Conservation (phyloP, 2,329 filamentous ascomycete species). For the Hymenoscyphus linearis region DNA sequence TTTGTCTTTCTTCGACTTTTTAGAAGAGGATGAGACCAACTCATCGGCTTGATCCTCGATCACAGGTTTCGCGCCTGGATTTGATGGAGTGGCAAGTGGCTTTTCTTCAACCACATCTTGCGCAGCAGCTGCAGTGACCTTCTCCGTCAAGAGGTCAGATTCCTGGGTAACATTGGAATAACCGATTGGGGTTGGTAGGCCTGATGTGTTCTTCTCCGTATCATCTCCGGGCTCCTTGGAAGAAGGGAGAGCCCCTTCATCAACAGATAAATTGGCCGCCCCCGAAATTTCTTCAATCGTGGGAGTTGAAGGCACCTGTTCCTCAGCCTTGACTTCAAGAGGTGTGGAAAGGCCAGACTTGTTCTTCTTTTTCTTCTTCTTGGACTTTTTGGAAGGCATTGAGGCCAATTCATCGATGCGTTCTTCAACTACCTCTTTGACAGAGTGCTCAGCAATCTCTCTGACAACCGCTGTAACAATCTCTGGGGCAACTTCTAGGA, state of each 20-base stretch:
- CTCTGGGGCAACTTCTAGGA: too few species aligned
- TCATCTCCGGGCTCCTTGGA: conserved; percentile 8
- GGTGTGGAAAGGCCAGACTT: conserved; percentile 15
- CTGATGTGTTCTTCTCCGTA: conserved; percentile 5
- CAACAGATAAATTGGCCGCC: background rate
- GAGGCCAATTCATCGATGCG: background rate
- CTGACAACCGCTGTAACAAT: too few species aligned
- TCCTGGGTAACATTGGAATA: background rate
- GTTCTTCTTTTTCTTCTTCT: conserved; percentile 11
- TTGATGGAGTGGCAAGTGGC: background rate
- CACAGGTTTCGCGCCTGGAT: background rate
- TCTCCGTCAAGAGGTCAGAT: background rate
- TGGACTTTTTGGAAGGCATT: conserved; percentile 4
- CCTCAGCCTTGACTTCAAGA: background rate
- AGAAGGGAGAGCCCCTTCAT: background rate
- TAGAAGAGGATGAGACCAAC: conserved; percentile 4
- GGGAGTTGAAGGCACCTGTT: background rate
- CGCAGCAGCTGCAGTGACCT: background rate
- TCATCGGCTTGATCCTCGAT: conserved; percentile 1
- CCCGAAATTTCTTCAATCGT: background rate
- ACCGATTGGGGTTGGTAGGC: background rate
- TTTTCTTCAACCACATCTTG: background rate
- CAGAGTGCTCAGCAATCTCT: too few species aligned
- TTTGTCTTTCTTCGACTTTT: conserved; percentile 30
- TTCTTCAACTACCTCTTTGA: background rate